Percentiles rank a stretch among this genome's conserved stretches.
Evolutionary conservation across 768 basidiomycete genomes (phyloP).

Genomic region (Termitomyces sp.): DNA sequence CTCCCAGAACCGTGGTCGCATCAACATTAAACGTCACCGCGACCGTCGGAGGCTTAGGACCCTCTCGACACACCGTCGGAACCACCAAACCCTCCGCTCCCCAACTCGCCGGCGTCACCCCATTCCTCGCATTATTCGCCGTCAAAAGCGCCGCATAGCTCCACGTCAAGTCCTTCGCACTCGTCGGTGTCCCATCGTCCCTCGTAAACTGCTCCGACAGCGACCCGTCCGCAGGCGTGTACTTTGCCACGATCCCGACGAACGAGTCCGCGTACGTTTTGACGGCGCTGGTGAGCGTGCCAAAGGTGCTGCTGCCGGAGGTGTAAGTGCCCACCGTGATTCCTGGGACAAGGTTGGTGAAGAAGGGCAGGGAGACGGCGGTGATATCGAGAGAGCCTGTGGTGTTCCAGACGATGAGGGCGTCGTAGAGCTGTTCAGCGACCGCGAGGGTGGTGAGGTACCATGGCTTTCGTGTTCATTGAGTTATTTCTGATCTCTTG

Average conservation of each 20-base stretch:
- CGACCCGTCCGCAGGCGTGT: constrained; percentile 58
- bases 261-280: constrained; percentile 65
- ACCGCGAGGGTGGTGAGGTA: constrained; percentile 71
- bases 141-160: constrained; percentile 72
- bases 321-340: constrained; percentile 51
- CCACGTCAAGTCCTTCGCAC: constrained; percentile 73
- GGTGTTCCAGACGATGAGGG: constrained; percentile 60
- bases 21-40: constrained; percentile 63
- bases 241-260: constrained; percentile 49
- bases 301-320: constrained; percentile 44
- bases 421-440: constrained; percentile 74
- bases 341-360: constrained; percentile 51
- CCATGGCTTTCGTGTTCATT: constrained; percentile 52
- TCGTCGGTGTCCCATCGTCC: constrained; percentile 45
- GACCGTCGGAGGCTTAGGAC: constrained; percentile 30
- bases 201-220: constrained; percentile 64
- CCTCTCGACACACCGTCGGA: constrained; percentile 40
- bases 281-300: constrained; percentile 45
- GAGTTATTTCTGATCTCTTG: constrained; percentile 12
- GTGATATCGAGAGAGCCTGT: constrained; percentile 54
- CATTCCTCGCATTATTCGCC: constrained; percentile 48
- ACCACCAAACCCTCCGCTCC: constrained; percentile 57
- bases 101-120: constrained; percentile 52
- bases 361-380: constrained; percentile 63
- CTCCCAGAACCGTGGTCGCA: constrained; percentile 57